A percentile compares a stretch with the other conserved stretches of the same genome.
Evolutionary conservation across 1,284 basidiomycete species (phyloP).

Genomic region (Cryptococcus hybrid): DNA sequence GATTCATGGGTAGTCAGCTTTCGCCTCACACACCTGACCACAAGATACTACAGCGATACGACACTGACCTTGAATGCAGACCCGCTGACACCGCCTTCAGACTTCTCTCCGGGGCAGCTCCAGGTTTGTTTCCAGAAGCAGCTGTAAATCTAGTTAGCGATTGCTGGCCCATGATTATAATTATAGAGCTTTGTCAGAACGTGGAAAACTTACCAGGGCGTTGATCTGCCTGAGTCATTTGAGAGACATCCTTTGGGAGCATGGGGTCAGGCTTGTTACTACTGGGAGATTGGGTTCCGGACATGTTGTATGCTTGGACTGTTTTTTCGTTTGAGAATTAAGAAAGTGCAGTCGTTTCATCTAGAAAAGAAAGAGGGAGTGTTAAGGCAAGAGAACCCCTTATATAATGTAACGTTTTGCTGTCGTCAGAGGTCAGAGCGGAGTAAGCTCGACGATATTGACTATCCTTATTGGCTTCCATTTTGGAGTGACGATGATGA

Average conservation of each 20-base stretch:
- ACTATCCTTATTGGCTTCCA: too few species aligned
- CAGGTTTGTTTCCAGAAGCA: conserved; percentile 4
- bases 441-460: too few species aligned
- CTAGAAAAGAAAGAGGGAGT: too few species aligned
- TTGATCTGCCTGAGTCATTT: conserved; percentile 24
- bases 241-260: conserved; percentile 11
- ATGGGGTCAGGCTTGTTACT: conserved; percentile 15
- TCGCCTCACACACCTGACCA: neutral
- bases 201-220: conserved; percentile 21
- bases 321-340: too few species aligned
- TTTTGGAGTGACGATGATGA: too few species aligned
- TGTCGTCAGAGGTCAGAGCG: too few species aligned
- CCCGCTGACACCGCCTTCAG: conserved; percentile 5
- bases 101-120: conserved; percentile 8
- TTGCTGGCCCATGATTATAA: neutral
- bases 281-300: conserved; percentile 19
- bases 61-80: conserved; percentile 13
- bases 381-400: too few species aligned
- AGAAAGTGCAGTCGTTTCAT: too few species aligned
- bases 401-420: too few species aligned
- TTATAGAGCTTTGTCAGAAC: neutral
- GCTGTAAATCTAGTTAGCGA: neutral
- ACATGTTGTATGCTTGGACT: too few species aligned
- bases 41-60: neutral
- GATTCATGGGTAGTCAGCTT: neutral